Conservation (phyloP, 129 eudicot species). For the Logfia minima region DNA sequence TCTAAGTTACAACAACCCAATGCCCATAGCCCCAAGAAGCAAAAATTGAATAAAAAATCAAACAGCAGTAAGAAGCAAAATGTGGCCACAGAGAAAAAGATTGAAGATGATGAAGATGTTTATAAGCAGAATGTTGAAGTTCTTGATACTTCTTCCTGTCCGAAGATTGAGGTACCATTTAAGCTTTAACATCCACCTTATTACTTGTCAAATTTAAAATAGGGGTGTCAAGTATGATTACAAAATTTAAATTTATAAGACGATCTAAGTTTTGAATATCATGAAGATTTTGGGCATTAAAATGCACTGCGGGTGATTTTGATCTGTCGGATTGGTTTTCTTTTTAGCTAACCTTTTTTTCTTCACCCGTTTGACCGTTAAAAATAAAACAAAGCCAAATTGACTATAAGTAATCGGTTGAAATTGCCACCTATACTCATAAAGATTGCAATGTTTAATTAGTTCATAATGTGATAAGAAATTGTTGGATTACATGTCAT, state of each 20-base stretch:
- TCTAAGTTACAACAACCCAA: constrained; percentile 21
- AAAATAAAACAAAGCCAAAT: background rate
- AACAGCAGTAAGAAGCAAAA: constrained; percentile 20
- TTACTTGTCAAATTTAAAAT: background rate
- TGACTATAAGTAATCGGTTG: background rate
- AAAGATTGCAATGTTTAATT: background rate
- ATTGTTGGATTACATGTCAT: background rate
- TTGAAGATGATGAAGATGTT: constrained; percentile 8
- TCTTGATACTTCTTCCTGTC: constrained; percentile 11
- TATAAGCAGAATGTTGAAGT: constrained; percentile 9
- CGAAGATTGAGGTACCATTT: constrained; percentile 17
- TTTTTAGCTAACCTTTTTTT: background rate
- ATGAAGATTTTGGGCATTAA: background rate
- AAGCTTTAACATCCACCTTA: background rate
- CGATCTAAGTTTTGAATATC: background rate
- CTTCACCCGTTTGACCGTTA: background rate
- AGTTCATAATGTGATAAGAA: background rate
- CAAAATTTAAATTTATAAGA: background rate
- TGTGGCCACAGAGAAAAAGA: background rate
- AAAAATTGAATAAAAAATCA: constrained; percentile 18
- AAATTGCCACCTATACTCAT: background rate
- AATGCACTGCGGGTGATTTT: background rate
- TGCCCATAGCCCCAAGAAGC: constrained; percentile 18
- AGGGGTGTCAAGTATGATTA: background rate
- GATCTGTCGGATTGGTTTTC: background rate